These are phyloP conservation scores for Coemansia sp. DNA, from an alignment of 192 early-diverging fungal genomes.

Conservation along the genomic window DNA sequence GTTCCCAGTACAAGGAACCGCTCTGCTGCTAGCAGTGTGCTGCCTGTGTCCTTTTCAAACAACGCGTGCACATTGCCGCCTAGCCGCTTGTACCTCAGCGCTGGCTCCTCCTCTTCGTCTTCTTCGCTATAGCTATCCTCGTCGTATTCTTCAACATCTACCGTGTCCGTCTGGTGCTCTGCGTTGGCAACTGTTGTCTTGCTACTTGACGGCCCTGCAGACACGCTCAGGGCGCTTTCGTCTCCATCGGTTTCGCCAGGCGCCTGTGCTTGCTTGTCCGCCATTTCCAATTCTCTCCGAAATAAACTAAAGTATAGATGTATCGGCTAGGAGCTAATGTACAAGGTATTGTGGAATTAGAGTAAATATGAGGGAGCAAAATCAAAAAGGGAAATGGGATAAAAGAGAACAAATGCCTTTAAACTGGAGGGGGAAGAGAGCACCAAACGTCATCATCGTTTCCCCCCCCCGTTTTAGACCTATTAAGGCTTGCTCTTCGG, in stretches of 20 bases:
- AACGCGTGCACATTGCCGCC: slow-evolving; percentile 64
- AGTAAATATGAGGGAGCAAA: background rate
- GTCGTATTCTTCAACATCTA: slow-evolving; percentile 29
- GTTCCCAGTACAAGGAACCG: slow-evolving; percentile 91
- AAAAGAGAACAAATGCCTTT: background rate
- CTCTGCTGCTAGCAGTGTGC: slow-evolving; percentile 75
- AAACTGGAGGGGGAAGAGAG: no score
- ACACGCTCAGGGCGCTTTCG: background rate
- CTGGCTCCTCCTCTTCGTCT: slow-evolving; percentile 85
- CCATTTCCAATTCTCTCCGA: background rate
- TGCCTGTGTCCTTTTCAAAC: slow-evolving; percentile 85
- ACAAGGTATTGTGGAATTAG: background rate
- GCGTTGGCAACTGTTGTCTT: slow-evolving; percentile 1
- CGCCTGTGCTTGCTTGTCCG: background rate
- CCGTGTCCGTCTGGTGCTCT: background rate
- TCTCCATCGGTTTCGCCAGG: background rate
- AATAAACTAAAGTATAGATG: background rate
- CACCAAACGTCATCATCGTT: no score
- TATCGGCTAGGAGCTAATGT: background rate
- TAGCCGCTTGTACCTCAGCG: slow-evolving; percentile 86
- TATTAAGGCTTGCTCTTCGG: background rate
- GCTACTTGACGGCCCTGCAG: background rate
- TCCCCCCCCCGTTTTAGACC: no score
- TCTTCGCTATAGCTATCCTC: slow-evolving; percentile 36
- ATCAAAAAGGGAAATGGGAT: background rate